Conservation (phyloP, 768 basidiomycete species). For the Royoungia palumana region DNA sequence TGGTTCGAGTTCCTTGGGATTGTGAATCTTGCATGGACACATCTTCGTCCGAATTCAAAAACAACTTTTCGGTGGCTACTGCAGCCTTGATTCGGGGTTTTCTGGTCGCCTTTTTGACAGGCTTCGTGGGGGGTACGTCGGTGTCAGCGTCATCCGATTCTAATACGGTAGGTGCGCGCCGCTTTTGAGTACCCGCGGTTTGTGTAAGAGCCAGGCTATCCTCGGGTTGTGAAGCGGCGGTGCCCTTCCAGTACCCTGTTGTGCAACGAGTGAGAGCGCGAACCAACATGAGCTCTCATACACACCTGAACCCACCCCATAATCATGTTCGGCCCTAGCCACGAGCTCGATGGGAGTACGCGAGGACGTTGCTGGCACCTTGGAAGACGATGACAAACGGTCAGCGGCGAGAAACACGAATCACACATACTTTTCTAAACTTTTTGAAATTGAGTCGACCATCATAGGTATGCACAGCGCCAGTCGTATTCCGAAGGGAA, state of each 20-base stretch:
- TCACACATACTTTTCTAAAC: conserved; percentile 60
- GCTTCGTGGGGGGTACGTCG: conserved; percentile 14
- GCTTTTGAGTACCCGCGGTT: conserved; percentile 16
- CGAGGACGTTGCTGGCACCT: conserved; percentile 29
- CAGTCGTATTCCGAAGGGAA: conserved; percentile 17
- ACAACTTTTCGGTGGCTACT: conserved; percentile 38
- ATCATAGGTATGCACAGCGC: conserved; percentile 37
- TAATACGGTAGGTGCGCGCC: conserved; percentile 31
- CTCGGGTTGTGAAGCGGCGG: conserved; percentile 17
- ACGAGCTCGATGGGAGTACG: conserved; percentile 50
- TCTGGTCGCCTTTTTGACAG: conserved; percentile 14
- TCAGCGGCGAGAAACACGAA: conserved; percentile 8
- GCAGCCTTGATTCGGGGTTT: conserved; percentile 30
- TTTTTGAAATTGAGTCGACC: conserved; percentile 70
- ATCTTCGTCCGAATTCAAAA: conserved; percentile 52
- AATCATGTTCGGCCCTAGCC: conserved; percentile 48
- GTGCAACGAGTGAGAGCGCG: neutral
- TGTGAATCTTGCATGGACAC: conserved; percentile 1
- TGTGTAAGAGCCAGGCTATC: conserved; percentile 21
- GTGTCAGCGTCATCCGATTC: conserved; percentile 40
- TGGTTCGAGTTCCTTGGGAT: neutral
- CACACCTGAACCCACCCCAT: conserved; percentile 51
- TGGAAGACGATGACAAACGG: neutral
- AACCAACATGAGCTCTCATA: neutral
- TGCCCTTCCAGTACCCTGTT: conserved; percentile 58